Base-by-base conservation (phyloP, 176 grass and related monocot species). In the Neostapfia colusana region DNA sequence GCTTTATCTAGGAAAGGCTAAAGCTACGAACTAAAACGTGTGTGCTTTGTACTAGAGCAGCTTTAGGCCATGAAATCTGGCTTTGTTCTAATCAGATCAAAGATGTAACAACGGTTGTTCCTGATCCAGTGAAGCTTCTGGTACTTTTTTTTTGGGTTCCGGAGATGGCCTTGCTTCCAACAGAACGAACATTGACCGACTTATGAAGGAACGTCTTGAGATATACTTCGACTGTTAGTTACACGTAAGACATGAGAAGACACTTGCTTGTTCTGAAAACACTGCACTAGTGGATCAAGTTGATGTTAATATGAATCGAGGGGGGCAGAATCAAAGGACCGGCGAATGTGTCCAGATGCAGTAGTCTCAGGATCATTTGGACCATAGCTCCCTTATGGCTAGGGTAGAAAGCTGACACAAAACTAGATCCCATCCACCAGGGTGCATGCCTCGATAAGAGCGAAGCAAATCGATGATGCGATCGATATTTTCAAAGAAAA, bases 71-170 rank as follows among this genome's bases (percentile, higher is more conserved):
- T 66, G 64, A 64, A 88, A 88, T 73, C 53, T 59, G 61, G 78
- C 78, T 89, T 89, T 82, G 78, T 13, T 26, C 78, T 81, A 81
- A 85, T 89, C 60, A 78, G 73, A 85, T 73, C 58, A 44, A 72
- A 78, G 72, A 8, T 72, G 77, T 49, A 61, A 49, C 66, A 55
- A 43, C 65, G 8, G 46, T 17, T n/a, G 51, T 48, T 79, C 24
- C 69, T 51, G 73, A 73, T 78, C 78, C 36, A 53, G 41, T 82
- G 82, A 85, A 85, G 82, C 82, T 89, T 81, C 77, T 26, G 53
- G 59, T 40, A 53, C 87, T 63, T 82, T 82, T 21, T 10, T 85
- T 63, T 20, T 59, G 2, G 10, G 35, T 16, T n/a, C 34, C 31
- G 17, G 65, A 77, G 43, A 77, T 60, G n/a, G 65, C 46, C 40